Evolutionary conservation across 2,329 filamentous ascomycete species (phyloP).

Genomic region (Fusarium verticillioides): DNA sequence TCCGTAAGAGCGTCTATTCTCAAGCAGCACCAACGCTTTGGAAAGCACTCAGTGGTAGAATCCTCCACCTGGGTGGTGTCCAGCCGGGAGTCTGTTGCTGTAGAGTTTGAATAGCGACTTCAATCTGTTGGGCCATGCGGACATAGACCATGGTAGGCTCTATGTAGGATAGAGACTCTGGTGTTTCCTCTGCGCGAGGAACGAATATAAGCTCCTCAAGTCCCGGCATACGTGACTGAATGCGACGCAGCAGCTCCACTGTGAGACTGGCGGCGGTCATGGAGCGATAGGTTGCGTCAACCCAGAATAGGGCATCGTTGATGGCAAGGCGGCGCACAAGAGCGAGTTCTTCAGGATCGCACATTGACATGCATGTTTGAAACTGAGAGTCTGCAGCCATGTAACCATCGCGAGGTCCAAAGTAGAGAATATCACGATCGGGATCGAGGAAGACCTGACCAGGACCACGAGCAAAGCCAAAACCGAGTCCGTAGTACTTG

Average conservation of each 20-base stretch:
- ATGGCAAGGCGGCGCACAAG: conserved; percentile 57
- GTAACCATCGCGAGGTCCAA: conserved; percentile 57
- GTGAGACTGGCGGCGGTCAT: conserved; percentile 54
- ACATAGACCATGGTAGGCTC: conserved; percentile 48
- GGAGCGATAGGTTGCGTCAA: conserved; percentile 50
- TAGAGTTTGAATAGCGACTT: conserved; percentile 51
- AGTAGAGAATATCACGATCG: conserved; percentile 58
- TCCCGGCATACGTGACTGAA: conserved; percentile 52
- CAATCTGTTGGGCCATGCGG: conserved; percentile 52
- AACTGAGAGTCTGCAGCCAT: conserved; percentile 60
- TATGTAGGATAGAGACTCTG: conserved; percentile 46
- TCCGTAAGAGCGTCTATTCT: not conserved
- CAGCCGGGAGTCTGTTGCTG: conserved; percentile 46
- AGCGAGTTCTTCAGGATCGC: conserved; percentile 54
- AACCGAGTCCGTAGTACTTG: conserved; percentile 53
- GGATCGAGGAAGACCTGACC: conserved; percentile 58
- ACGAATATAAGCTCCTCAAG: conserved; percentile 59
- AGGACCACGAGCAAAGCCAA: conserved; percentile 55
- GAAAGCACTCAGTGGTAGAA: conserved; percentile 48
- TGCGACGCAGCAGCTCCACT: conserved; percentile 53
- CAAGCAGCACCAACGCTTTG: conserved; percentile 22
- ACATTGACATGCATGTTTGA: conserved; percentile 57
- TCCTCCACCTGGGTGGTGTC: conserved; percentile 52
- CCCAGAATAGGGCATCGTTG: conserved; percentile 58
- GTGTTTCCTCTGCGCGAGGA: conserved; percentile 52